A percentile compares a stretch with the other conserved stretches of the same genome.
Evolutionary conservation across 2,329 filamentous ascomycete genomes (phyloP).

Genomic region (Coniochaeta pulveracea): DNA sequence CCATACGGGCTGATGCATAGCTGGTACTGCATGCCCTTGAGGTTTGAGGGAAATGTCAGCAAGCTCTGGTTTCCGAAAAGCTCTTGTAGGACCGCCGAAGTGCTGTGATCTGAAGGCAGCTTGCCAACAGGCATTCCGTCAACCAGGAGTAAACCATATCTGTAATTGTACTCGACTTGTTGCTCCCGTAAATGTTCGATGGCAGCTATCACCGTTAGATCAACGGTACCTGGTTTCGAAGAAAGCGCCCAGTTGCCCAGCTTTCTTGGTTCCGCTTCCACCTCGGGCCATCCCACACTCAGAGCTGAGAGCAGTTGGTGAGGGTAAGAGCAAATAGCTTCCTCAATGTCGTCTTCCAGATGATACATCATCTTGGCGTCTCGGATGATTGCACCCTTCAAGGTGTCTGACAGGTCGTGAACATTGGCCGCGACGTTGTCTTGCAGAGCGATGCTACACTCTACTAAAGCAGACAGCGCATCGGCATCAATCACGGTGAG

Average conservation of each 20-base stretch:
- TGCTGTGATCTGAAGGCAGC: slow-evolving; percentile 38
- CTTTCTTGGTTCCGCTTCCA: neutral
- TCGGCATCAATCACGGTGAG: neutral
- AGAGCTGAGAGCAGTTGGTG: slow-evolving; percentile 12
- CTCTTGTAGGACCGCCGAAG: slow-evolving; percentile 24
- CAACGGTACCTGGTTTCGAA: neutral
- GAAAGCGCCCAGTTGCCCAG: slow-evolving; percentile 14
- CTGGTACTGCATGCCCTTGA: slow-evolving; percentile 40
- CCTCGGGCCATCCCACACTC: neutral
- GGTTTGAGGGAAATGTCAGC: slow-evolving; percentile 35
- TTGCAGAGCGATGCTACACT: slow-evolving; percentile 14
- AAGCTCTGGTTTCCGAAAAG: slow-evolving; percentile 43
- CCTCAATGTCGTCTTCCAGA: slow-evolving; percentile 21
- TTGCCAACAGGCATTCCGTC: slow-evolving; percentile 25
- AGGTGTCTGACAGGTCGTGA: neutral
- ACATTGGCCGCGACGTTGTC: slow-evolving; percentile 10
- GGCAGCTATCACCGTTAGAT: neutral
- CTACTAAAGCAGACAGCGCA: slow-evolving; percentile 2
- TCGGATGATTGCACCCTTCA: slow-evolving; percentile 23
- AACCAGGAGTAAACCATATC: slow-evolving; percentile 23
- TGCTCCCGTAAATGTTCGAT: slow-evolving; percentile 7
- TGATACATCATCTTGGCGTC: slow-evolving; percentile 32
- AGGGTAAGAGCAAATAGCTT: slow-evolving; percentile 17
- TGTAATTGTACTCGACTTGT: slow-evolving; percentile 21
- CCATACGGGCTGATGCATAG: slow-evolving; percentile 20